Conservation (phyloP, 208 protist genomes). For the Entamoeba invadens region DNA sequence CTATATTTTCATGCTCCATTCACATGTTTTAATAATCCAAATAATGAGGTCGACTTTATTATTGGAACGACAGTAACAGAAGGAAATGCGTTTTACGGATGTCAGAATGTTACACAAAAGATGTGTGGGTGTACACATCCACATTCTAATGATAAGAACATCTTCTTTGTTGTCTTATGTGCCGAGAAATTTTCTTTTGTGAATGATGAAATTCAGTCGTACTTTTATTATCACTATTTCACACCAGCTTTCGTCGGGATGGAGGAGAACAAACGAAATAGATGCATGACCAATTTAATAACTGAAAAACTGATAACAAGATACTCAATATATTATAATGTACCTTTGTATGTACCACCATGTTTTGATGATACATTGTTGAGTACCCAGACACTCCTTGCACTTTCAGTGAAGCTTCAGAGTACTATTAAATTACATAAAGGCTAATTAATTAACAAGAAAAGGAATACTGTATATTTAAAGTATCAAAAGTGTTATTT, state of each 20-base stretch:
- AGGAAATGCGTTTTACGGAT: neutral
- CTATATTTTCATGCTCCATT: neutral
- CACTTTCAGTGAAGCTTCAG: neutral
- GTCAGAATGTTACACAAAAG: neutral
- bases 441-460: neutral
- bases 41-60: neutral
- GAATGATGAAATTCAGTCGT: neutral
- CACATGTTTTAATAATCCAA: neutral
- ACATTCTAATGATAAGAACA: neutral
- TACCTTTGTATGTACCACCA: neutral
- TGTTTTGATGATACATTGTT: neutral
- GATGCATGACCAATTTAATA: neutral
- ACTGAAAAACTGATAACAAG: neutral
- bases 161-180: neutral
- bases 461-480: neutral
- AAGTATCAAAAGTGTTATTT: neutral
- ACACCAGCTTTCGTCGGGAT: neutral
- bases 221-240: neutral
- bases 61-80: neutral
- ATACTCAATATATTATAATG: neutral
- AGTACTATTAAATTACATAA: neutral
- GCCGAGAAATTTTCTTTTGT: neutral
- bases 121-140: neutral
- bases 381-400: neutral
- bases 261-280: neutral